Conservation (phyloP, 495 filamentous ascomycete species). For the Acidomyces sp. region DNA sequence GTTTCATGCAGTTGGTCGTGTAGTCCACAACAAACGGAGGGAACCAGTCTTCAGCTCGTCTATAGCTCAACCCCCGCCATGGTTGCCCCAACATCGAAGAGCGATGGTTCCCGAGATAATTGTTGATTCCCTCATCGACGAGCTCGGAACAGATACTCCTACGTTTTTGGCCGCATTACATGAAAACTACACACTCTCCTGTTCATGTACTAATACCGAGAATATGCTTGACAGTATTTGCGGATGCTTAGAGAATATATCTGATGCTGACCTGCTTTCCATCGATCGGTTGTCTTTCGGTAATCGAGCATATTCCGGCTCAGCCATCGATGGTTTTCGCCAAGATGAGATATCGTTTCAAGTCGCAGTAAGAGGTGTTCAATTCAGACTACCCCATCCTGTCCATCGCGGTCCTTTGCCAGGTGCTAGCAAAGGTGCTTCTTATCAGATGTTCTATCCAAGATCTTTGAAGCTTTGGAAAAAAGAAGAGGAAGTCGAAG, state of each 20-base stretch:
- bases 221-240: conserved; percentile 55
- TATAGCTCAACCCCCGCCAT: conserved; percentile 41
- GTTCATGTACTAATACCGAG: conserved; percentile 34
- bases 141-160: conserved; percentile 74
- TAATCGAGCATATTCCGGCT: conserved; percentile 28
- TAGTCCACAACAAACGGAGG: conserved; percentile 83
- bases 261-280: conserved; percentile 71
- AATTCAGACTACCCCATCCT: conserved; percentile 71
- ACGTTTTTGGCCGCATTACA: conserved; percentile 89
- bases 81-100: conserved; percentile 48
- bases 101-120: conserved; percentile 55
- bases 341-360: conserved; percentile 92
- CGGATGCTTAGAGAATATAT: conserved; percentile 68
- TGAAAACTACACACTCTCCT: conserved; percentile 85
- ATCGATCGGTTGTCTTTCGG: conserved; percentile 36
- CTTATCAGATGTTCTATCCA: conserved; percentile 80
- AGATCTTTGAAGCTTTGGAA: conserved; percentile 63
- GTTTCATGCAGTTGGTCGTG: conserved; percentile 91
- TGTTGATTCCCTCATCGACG: conserved; percentile 66
- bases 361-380: conserved; percentile 65
- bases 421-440: conserved; percentile 37
- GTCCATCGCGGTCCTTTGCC: conserved; percentile 49
- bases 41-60: conserved; percentile 19
- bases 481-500: conserved; percentile 63
- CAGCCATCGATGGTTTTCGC: conserved; percentile 58